These are phyloP conservation scores for Lathyrus sativus DNA, from an alignment of 306 rosid genomes.

Conservation along the genomic window DNA sequence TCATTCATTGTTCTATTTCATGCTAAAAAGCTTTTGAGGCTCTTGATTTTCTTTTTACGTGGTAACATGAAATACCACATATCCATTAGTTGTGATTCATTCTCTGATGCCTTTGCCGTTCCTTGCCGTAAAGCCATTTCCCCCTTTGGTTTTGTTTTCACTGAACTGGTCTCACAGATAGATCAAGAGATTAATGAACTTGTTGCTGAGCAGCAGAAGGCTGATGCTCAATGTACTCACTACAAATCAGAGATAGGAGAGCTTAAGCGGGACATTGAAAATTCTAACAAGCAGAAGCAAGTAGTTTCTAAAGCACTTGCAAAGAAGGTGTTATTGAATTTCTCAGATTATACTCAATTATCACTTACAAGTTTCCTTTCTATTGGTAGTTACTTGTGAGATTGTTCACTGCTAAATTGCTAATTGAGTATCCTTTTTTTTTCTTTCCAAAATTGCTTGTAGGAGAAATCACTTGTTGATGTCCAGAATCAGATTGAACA, in stretches of 20 bases:
- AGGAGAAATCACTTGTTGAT: slow-evolving; percentile 90
- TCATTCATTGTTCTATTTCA: slow-evolving; percentile 21
- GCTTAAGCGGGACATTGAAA: slow-evolving; percentile 85
- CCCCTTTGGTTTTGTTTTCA: slow-evolving; percentile 49
- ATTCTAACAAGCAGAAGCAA: slow-evolving; percentile 78
- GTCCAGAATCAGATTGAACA: slow-evolving; percentile 85
- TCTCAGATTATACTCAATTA: slow-evolving; percentile 5
- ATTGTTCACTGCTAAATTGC: slow-evolving; percentile 16
- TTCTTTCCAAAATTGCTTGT: slow-evolving; percentile 45
- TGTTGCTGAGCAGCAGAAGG: slow-evolving; percentile 93
- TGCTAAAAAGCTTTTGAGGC: neutral
- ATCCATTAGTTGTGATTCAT: slow-evolving; percentile 15
- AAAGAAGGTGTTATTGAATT: slow-evolving; percentile 63
- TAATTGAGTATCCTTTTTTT: neutral
- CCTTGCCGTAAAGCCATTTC: slow-evolving; percentile 23
- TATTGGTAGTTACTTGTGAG: slow-evolving; percentile 24
- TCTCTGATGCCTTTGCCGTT: slow-evolving; percentile 26
- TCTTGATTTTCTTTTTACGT: slow-evolving; percentile 24
- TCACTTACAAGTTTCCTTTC: neutral
- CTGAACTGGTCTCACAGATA: slow-evolving; percentile 82
- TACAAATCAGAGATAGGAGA: slow-evolving; percentile 78
- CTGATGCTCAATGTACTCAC: slow-evolving; percentile 76
- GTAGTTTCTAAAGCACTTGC: slow-evolving; percentile 68
- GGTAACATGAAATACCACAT: slow-evolving; percentile 11
- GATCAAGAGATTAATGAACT: slow-evolving; percentile 77